Base-by-base conservation (phyloP, 2,329 filamentous ascomycete genomes). In the Botryosphaeria agaves region DNA sequence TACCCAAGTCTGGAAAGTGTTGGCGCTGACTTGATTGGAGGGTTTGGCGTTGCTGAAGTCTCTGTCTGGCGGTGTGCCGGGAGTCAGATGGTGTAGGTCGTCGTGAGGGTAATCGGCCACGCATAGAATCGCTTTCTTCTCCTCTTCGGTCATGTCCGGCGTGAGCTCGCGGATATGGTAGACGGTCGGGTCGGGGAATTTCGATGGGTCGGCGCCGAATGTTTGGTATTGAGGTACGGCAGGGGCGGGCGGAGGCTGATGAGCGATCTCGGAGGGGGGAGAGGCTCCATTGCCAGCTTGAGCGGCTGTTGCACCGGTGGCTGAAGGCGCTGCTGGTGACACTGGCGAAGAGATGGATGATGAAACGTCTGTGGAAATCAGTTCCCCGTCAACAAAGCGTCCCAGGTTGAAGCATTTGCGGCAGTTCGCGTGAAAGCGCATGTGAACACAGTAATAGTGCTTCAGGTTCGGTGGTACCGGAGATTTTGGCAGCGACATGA, bases 41-140 rank as follows among this genome's bases (percentile, higher is more conserved):
- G 87, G 84, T 50, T 95, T 98, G 19, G 83, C 78, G 48, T 73
- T 92, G 49, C 82, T 94, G 46, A 94, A 95, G 57, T 98, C 89
- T 50, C 82, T 84, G 52, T 95, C 85, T 1, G 89, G 87, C 1
- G 85, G 80, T 23, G 79, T 75, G 28, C 89, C 89, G 7, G 87
- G 79, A 38, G 92, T 91, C 41, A 89, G 63, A 46, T 94, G 76
- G 34, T 74, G 66, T 6, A 98, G 64, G 45, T 94, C 81, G 38
- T 70, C 76, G 31, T 66, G 67, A 1, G 89, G 89, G 48, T 89
- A 98, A 9, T 70, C 64, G 4, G 79, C 74, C 11, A 98, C 89
- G 5, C 82, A 83, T 51, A 82, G 91, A 31, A 95, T 87, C 41
- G 79, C 72, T 47, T 78, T 84, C 51, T 76, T 81, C 45, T 92